Evolutionary conservation across 2,329 filamentous ascomycete species (phyloP), one percentile per base, ranked within the genome.

Genomic region (Colletotrichum theobromicola): DNA sequence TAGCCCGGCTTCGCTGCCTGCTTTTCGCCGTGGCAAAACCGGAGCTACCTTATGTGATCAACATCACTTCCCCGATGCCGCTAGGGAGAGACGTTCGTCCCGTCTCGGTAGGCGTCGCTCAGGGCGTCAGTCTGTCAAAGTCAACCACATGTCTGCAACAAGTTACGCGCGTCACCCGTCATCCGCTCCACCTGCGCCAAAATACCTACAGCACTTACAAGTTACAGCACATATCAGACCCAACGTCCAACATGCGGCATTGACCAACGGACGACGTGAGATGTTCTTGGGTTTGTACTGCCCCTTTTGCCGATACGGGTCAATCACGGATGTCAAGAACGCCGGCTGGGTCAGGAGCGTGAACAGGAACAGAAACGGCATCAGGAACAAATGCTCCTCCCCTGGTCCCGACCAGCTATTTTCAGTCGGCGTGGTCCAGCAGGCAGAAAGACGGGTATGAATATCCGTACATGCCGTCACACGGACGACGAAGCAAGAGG

Each of bases 41-140:
- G 58, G 66, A 70, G 71, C 55, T 32, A 32, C n/a, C 46, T 67
- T 32, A 30, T 42, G 67, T 37, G 67, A 74, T 74, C 53, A 74
- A 66, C 62, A 61, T 30, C 55, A 71, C 60, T 12, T 30, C 34
- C 32, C 71, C 35, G 28, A 68, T 63, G 57, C 26, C 63, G 64
- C 69, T 68, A 75, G 64, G 58, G 58, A 73, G 70, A 74, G 70
- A 75, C 73, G 70, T 75, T 74, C 70, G 70, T 75, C 70, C 73
- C 70, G 70, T 75, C 70, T 70, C 73, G 68, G 68, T 67, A 72
- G 42, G 57, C 62, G 72, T 72, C 37, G 62, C 32, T 72, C 68
- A 57, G 42, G 61, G 68, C 72, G 42, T 67, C 62, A 50, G 62
- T 53, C 42, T 65, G 71, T 74, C 67, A 71, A 53, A 61, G 71